A percentile compares a stretch with the other conserved stretches of the same genome.
phyloP scores from a whole-genome alignment of 805 yeast species.

The Limtongia smithiae region DNA sequence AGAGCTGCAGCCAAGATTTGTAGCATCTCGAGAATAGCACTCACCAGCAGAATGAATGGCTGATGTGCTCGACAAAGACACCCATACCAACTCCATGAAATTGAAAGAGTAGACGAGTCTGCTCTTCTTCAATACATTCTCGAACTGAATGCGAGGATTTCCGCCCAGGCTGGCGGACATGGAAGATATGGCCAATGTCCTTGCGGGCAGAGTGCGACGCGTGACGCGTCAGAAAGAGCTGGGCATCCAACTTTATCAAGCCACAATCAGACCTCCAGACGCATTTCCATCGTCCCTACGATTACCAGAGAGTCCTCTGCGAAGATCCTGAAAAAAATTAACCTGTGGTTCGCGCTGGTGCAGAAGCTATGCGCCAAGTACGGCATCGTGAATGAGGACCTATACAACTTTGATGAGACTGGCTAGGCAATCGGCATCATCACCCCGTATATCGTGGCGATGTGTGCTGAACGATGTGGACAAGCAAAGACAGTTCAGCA shows the following conservation, averaged over 20 bases:
- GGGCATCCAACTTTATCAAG: slow-evolving; percentile 1
- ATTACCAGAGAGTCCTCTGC: not conserved
- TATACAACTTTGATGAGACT: slow-evolving; percentile 7
- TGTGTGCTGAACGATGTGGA: not conserved
- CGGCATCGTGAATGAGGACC: no score
- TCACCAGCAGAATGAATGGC: no score
- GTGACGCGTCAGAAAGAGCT: no score
- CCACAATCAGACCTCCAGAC: not conserved
- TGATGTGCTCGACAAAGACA: no score
- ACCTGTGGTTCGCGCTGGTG: slow-evolving; percentile 5
- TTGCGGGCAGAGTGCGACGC: no score
- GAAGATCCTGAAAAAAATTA: slow-evolving; percentile 5
- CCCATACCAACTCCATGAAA: no score
- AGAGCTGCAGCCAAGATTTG: no score
- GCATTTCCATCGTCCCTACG: not conserved
- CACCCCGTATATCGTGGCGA: slow-evolving; percentile 1
- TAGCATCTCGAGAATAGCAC: no score
- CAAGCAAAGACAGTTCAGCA: no score
- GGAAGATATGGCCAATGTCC: no score
- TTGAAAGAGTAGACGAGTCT: no score
- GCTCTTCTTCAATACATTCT: slow-evolving; percentile 2
- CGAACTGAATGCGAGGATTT: slow-evolving; percentile 9
- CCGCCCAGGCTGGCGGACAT: slow-evolving; percentile 9
- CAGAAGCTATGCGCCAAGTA: not conserved
- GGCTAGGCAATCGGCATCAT: slow-evolving; percentile 8